These are phyloP conservation scores for Mycena capillaripes DNA, from an alignment of 768 basidiomycete genomes.

Conservation along the genomic window DNA sequence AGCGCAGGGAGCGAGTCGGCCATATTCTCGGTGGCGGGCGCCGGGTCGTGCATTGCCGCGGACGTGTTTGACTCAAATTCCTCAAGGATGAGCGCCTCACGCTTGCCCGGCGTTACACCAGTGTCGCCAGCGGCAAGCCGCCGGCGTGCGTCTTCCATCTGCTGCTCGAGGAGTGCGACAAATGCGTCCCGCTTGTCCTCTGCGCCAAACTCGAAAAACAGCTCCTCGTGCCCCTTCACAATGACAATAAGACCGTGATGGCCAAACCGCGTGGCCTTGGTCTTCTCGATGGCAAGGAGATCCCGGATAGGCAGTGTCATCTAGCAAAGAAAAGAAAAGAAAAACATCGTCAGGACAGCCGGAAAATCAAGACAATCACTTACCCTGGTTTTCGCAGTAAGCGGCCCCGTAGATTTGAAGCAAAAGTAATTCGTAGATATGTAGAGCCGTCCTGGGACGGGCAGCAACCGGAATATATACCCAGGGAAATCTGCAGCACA, in stretches of 20 bases:
- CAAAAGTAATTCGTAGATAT: slow-evolving; percentile 95
- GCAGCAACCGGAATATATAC: slow-evolving; percentile 91
- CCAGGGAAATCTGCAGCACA: slow-evolving; percentile 86
- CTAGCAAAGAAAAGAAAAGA: slow-evolving; percentile 57
- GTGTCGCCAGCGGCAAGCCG: slow-evolving; percentile 62
- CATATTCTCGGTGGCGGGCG: slow-evolving; percentile 66
- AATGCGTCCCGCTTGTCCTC: slow-evolving; percentile 87
- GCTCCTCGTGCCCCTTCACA: slow-evolving; percentile 95
- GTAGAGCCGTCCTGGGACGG: slow-evolving; percentile 89
- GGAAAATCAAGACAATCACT: slow-evolving; percentile 41
- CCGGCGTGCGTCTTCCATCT: slow-evolving; percentile 80
- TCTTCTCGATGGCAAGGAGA: slow-evolving; percentile 85
- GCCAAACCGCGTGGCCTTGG: slow-evolving; percentile 90
- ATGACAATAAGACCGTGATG: slow-evolving; percentile 92
- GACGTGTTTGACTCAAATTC: slow-evolving; percentile 76
- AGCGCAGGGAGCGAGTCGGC: slow-evolving; percentile 86
- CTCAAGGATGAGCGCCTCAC: slow-evolving; percentile 85
- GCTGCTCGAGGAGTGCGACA: slow-evolving; percentile 78
- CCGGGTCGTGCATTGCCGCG: slow-evolving; percentile 57
- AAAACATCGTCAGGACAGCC: too few species aligned
- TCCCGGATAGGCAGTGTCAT: slow-evolving; percentile 96
- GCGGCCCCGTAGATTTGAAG: slow-evolving; percentile 90
- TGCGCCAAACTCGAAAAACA: slow-evolving; percentile 95
- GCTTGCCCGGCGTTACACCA: slow-evolving; percentile 65
- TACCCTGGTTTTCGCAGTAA: slow-evolving; percentile 87